These are phyloP conservation scores for Acanthamoeba healyi DNA, from an alignment of 208 protist genomes.

Conservation along the genomic window DNA sequence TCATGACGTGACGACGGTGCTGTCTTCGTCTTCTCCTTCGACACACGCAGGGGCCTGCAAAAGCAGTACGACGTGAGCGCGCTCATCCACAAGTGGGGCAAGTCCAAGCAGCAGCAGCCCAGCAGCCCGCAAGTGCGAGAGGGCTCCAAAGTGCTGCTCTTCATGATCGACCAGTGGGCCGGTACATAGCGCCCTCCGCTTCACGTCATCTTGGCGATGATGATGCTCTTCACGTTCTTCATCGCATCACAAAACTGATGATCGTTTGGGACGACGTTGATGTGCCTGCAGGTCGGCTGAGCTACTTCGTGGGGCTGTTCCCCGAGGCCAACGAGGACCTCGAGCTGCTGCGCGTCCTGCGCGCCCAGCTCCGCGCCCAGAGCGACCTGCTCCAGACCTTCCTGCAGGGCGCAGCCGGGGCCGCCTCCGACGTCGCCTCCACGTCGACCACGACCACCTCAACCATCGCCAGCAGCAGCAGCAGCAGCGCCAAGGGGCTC, in stretches of 20 bases:
- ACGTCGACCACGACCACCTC: too few relatives aligned
- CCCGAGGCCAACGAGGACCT: slow-evolving; percentile 28
- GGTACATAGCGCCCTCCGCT: not conserved
- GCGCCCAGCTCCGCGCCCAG: not conserved
- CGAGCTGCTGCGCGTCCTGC: not conserved
- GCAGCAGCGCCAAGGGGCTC: not conserved
- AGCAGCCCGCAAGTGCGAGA: slow-evolving; percentile 12
- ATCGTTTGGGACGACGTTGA: too few relatives aligned
- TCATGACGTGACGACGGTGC: too few relatives aligned
- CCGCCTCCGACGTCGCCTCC: not conserved
- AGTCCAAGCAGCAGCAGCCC: slow-evolving; percentile 27
- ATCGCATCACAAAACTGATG: not conserved
- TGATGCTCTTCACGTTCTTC: not conserved
- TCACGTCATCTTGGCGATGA: not conserved
- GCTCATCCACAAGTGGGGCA: slow-evolving; percentile 37
- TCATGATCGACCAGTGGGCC: slow-evolving; percentile 29
- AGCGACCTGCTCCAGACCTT: slow-evolving; percentile 54
- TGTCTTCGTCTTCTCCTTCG: not conserved
- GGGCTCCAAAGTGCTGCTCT: slow-evolving; percentile 32
- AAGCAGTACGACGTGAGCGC: slow-evolving; percentile 47
- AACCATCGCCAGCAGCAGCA: not conserved
- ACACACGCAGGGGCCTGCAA: slow-evolving; percentile 30
- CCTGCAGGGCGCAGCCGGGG: not conserved
- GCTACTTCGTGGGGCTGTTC: slow-evolving; percentile 56
- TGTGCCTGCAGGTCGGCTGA: slow-evolving; percentile 48